Conservation (phyloP, 352 stramenopile species). For the Poterioochromonas sp. region DNA sequence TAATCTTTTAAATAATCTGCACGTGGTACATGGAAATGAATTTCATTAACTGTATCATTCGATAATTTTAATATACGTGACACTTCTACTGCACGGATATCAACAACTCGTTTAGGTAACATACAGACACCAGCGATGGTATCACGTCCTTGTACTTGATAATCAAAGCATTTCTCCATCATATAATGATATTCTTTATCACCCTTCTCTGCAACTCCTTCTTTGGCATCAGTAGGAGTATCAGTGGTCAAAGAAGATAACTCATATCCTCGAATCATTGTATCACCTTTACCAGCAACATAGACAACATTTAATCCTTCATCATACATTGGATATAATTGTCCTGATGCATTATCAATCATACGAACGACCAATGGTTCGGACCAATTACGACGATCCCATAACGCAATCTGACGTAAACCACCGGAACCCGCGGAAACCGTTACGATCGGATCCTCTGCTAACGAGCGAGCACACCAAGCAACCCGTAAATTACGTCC, state of each 20-base stretch:
- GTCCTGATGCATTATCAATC: conserved; percentile 92
- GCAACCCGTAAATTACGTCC: conserved; percentile 4
- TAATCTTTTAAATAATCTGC: conserved; percentile 64
- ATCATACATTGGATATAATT: conserved; percentile 98
- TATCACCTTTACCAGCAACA: conserved; percentile 88
- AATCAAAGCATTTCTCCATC: conserved; percentile 56
- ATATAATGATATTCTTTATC: not conserved
- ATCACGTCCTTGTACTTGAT: conserved; percentile 86
- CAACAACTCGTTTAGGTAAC: conserved; percentile 91
- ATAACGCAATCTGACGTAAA: conserved; percentile 56
- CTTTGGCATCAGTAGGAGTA: too few species aligned
- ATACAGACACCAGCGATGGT: conserved; percentile 91
- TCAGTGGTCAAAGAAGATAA: not conserved
- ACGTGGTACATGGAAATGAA: conserved; percentile 87
- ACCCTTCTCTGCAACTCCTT: not conserved
- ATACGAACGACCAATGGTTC: conserved; percentile 61
- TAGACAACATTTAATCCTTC: conserved; percentile 93
- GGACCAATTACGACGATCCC: conserved; percentile 54
- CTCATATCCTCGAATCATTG: conserved; percentile 77
- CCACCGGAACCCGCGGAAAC: not conserved
- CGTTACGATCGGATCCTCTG: not conserved
- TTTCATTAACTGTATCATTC: conserved; percentile 73
- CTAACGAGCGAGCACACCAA: conserved; percentile 7
- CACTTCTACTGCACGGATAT: conserved; percentile 96
- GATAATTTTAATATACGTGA: conserved; percentile 82